Percentiles rank a stretch among this genome's conserved stretches.
phyloP scores from a whole-genome alignment of 345 rosid genomes.

The Arabis hirsuta region DNA sequence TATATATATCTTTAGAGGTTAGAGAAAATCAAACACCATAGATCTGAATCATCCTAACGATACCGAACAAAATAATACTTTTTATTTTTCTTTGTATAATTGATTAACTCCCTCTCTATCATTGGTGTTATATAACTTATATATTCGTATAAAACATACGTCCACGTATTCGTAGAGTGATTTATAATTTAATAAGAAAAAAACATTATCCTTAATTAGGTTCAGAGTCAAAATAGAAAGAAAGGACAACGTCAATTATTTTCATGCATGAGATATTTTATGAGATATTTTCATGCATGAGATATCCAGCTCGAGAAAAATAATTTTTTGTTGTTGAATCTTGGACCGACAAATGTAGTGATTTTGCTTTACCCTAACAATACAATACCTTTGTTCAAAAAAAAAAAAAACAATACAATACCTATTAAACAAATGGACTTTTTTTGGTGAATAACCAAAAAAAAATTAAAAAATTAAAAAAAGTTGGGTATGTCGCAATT shows the following conservation, averaged over 20 bases:
- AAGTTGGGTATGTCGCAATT: no score
- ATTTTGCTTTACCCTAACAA: background rate
- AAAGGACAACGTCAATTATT: conserved; percentile 39
- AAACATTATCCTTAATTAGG: conserved; percentile 39
- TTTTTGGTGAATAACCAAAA: no score
- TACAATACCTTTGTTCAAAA: background rate
- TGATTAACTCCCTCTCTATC: conserved; percentile 19
- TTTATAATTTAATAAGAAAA: background rate
- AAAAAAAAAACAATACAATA: no score
- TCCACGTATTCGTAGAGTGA: conserved; percentile 32
- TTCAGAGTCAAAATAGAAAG: conserved; percentile 25
- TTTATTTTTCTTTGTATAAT: conserved; percentile 28
- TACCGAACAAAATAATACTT: conserved; percentile 35
- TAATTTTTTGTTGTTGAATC: conserved; percentile 23
- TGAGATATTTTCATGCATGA: conserved; percentile 24
- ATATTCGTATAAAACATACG: conserved; percentile 26
- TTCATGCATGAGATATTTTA: conserved; percentile 37
- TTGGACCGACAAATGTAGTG: conserved; percentile 22
- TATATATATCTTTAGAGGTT: conserved; percentile 4
- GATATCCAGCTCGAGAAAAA: conserved; percentile 27
- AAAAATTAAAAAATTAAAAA: no score
- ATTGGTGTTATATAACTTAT: conserved; percentile 30
- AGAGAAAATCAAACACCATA: conserved; percentile 22
- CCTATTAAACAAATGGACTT: no score
- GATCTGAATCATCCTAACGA: conserved; percentile 36